These are phyloP conservation scores for Aspergillus sp. DNA, from an alignment of 2,329 filamentous ascomycete species.

Conservation along the genomic window DNA sequence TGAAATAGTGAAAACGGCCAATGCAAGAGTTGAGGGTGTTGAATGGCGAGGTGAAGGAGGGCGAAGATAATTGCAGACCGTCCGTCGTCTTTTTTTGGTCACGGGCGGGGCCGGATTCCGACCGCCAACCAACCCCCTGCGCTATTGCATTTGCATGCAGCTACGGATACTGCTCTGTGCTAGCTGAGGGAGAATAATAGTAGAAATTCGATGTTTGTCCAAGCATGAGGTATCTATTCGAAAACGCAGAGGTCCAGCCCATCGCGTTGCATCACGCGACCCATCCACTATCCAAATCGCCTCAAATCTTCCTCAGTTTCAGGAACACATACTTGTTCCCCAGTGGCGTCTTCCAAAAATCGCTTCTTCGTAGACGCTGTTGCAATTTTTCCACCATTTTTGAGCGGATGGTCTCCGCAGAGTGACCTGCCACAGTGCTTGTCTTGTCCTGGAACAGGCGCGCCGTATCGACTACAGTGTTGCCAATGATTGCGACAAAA, in stretches of 20 bases:
- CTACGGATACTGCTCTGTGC: not conserved
- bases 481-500: constrained; percentile 6
- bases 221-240: not conserved
- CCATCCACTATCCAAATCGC: not conserved
- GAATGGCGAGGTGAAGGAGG: not conserved
- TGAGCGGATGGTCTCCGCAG: not conserved
- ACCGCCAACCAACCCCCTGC: constrained; percentile 3
- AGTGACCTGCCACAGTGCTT: not conserved
- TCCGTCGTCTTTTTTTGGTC: constrained; percentile 2
- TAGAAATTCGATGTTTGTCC: not conserved
- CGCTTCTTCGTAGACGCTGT: not conserved
- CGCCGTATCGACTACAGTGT: constrained; percentile 8
- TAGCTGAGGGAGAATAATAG: not conserved
- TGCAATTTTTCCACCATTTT: constrained; percentile 3
- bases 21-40: not conserved
- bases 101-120: constrained; percentile 9
- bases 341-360: constrained; percentile 6
- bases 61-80: not conserved
- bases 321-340: constrained; percentile 10
- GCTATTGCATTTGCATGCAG: not conserved
- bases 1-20: not conserved
- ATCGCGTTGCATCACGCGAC: not conserved
- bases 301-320: constrained; percentile 4
- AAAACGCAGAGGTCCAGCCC: not conserved
- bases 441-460: not conserved